A percentile compares a stretch with the other conserved stretches of the same genome.
Conservation (phyloP, 768 basidiomycete genomes). For the Tricholoma sp. region DNA sequence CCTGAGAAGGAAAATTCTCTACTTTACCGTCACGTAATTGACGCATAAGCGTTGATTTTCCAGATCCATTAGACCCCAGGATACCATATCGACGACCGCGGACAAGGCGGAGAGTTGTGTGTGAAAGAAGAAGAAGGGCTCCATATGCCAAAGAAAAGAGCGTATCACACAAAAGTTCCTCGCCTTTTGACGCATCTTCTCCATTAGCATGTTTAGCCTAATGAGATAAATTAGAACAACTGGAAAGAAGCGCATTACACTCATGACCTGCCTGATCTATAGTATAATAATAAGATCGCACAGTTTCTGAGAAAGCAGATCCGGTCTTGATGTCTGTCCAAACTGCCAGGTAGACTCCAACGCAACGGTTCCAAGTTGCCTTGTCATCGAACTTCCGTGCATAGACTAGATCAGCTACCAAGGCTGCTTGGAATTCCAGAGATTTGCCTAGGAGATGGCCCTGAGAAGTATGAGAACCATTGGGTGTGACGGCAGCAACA, state of each 20-base stretch:
- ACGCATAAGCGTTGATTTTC: slow-evolving; percentile 94
- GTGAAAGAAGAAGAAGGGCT: slow-evolving; percentile 88
- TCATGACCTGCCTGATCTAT: slow-evolving; percentile 67
- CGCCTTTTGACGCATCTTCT: slow-evolving; percentile 54
- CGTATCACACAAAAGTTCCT: slow-evolving; percentile 86
- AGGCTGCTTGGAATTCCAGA: slow-evolving; percentile 65
- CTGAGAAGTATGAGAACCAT: slow-evolving; percentile 31
- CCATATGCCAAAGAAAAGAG: slow-evolving; percentile 96
- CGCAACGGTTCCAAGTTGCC: slow-evolving; percentile 60
- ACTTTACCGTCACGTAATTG: slow-evolving; percentile 93
- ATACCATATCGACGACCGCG: slow-evolving; percentile 94
- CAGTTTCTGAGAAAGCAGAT: slow-evolving; percentile 50
- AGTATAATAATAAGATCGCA: slow-evolving; percentile 68
- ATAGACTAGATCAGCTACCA: slow-evolving; percentile 75
- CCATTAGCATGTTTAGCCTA: slow-evolving; percentile 55
- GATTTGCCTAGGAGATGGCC: slow-evolving; percentile 54
- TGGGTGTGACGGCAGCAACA: slow-evolving; percentile 17
- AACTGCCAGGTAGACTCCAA: slow-evolving; percentile 65
- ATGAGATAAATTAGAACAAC: slow-evolving; percentile 4
- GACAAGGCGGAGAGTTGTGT: slow-evolving; percentile 84
- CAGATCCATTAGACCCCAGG: slow-evolving; percentile 92
- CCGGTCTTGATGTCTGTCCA: slow-evolving; percentile 58
- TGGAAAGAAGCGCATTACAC: slow-evolving; percentile 12
- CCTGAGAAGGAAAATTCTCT: slow-evolving; percentile 91
- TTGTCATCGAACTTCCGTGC: slow-evolving; percentile 49